Percentiles rank a stretch among this genome's conserved stretches.
Conservation (phyloP, 768 basidiomycete genomes). For the Boletus patriciae region DNA sequence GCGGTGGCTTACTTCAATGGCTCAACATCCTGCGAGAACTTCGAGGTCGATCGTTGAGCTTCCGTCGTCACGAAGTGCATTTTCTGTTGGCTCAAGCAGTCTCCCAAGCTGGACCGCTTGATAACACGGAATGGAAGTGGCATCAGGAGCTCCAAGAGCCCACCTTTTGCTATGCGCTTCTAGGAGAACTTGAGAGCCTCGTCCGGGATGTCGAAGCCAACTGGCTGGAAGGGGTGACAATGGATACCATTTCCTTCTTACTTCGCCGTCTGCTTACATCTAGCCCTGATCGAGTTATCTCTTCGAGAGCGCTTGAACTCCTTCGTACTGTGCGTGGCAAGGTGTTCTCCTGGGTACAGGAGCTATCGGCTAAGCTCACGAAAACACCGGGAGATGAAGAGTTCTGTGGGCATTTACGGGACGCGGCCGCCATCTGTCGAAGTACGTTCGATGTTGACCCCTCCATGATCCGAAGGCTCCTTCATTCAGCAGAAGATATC, state of each 20-base stretch:
- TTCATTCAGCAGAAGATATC: slow-evolving; percentile 23
- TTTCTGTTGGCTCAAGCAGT: slow-evolving; percentile 43
- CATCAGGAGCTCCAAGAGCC: slow-evolving; percentile 39
- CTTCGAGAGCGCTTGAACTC: slow-evolving; percentile 22
- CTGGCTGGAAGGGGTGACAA: slow-evolving; percentile 39
- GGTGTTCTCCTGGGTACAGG: slow-evolving; percentile 37
- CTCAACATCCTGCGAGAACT: slow-evolving; percentile 48
- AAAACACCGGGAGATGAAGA: slow-evolving; percentile 12
- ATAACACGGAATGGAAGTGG: slow-evolving; percentile 31
- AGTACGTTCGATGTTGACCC: slow-evolving; percentile 30
- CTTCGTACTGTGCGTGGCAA: slow-evolving; percentile 34
- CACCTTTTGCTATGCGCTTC: slow-evolving; percentile 38
- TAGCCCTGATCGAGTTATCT: slow-evolving; percentile 7
- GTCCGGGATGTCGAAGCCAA: slow-evolving; percentile 38
- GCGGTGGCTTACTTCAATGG: slow-evolving; percentile 48
- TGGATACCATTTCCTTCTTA: slow-evolving; percentile 37
- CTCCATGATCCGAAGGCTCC: slow-evolving; percentile 1
- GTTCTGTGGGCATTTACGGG: slow-evolving; percentile 28
- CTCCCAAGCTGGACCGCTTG: slow-evolving; percentile 41
- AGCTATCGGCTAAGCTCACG: slow-evolving; percentile 30
- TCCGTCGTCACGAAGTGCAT: slow-evolving; percentile 42
- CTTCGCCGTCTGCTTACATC: slow-evolving; percentile 39
- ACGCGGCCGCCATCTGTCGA: slow-evolving; percentile 42
- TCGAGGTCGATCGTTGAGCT: slow-evolving; percentile 37
- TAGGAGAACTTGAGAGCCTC: slow-evolving; percentile 38